These are phyloP conservation scores for Echites panduratus DNA, from an alignment of 257 asterid species.

Conservation along the genomic window DNA sequence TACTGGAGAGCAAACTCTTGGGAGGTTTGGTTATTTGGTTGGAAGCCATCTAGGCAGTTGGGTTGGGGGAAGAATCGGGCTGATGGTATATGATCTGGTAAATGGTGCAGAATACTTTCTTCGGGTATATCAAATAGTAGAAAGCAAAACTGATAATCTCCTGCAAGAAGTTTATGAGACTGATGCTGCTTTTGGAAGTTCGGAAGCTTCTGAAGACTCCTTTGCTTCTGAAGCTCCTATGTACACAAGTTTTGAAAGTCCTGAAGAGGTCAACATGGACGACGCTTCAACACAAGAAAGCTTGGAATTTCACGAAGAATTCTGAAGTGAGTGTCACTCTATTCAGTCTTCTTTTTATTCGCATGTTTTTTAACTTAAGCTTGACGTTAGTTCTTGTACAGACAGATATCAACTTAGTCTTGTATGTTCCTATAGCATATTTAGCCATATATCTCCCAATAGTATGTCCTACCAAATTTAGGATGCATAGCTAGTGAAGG, in stretches of 20 bases:
- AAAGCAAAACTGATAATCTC: slow-evolving; percentile 27
- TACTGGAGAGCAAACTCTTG: slow-evolving; percentile 64
- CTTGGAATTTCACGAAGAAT: slow-evolving; percentile 47
- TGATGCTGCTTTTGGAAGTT: slow-evolving; percentile 22
- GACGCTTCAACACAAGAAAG: slow-evolving; percentile 39
- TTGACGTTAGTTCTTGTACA: slow-evolving; percentile 10
- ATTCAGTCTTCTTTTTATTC: not conserved
- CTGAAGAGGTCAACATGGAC: slow-evolving; percentile 30
- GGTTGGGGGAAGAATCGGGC: slow-evolving; percentile 87
- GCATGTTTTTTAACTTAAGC: slow-evolving; percentile 1
- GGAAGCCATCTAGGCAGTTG: slow-evolving; percentile 96
- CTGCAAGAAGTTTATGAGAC: slow-evolving; percentile 22
- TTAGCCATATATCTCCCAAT: not conserved
- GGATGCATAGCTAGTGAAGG: not conserved
- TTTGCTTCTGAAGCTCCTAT: slow-evolving; percentile 10
- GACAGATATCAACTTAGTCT: slow-evolving; percentile 12
- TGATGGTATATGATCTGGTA: slow-evolving; percentile 85
- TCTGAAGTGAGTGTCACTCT: slow-evolving; percentile 34
- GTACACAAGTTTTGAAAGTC: slow-evolving; percentile 20
- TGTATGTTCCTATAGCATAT: not conserved
- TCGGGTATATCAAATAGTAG: slow-evolving; percentile 27
- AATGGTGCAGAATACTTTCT: slow-evolving; percentile 58
- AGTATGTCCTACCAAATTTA: not conserved
- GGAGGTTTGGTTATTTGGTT: slow-evolving; percentile 82
- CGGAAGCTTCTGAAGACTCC: slow-evolving; percentile 23